Conservation (phyloP, 257 asterid species). For the Pogostemon cablin region DNA sequence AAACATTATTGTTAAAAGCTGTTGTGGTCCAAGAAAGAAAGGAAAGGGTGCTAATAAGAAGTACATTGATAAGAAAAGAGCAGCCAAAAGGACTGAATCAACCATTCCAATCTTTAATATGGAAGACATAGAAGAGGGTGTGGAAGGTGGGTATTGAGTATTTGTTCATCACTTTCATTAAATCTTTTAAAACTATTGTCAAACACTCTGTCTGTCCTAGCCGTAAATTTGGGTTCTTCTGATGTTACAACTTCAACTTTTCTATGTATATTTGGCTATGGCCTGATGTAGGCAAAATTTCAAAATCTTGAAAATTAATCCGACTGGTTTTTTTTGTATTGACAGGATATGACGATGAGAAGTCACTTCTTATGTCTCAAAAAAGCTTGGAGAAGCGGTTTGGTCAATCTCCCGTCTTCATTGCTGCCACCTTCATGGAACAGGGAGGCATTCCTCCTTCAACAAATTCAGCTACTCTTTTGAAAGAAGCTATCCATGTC, state of each 20-base stretch:
- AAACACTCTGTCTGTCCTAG: not conserved
- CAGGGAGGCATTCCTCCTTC: constrained; percentile 91
- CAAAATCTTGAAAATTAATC: constrained; percentile 17
- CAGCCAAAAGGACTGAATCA: constrained; percentile 77
- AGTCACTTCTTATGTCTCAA: constrained; percentile 88
- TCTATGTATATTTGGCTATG: not conserved
- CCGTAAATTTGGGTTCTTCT: not conserved
- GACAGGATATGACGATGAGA: constrained; percentile 70
- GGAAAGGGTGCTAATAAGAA: constrained; percentile 62
- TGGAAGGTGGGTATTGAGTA: constrained; percentile 60
- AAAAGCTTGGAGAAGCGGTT: constrained; percentile 94
- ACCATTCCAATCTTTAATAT: constrained; percentile 73
- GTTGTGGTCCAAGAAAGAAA: constrained; percentile 79
- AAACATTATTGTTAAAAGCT: constrained; percentile 70
- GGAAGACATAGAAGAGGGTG: constrained; percentile 90
- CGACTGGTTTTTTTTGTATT: constrained; percentile 17
- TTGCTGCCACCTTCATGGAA: constrained; percentile 92
- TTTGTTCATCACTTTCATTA: constrained; percentile 1
- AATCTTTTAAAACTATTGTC: not conserved
- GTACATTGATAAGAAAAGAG: constrained; percentile 73
- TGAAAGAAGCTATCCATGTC: constrained; percentile 98
- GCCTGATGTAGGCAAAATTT: not conserved
- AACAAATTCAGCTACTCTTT: constrained; percentile 73
- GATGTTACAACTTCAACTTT: not conserved
- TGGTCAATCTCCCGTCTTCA: constrained; percentile 94